These are phyloP conservation scores for Termitomyces sp. DNA, from an alignment of 768 basidiomycete genomes.

Conservation along the genomic window DNA sequence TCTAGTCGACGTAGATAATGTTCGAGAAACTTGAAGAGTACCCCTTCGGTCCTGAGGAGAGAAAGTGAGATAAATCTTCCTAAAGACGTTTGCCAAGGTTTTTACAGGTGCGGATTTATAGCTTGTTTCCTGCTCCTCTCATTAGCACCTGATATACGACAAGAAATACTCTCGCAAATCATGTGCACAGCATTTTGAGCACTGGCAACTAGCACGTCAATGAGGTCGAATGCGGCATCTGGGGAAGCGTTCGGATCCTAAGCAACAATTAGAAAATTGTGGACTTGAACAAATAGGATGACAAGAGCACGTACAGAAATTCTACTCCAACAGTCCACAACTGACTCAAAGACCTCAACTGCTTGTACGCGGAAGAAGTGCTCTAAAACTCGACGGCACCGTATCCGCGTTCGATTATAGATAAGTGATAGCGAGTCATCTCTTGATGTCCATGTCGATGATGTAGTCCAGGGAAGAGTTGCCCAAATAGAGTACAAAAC, in stretches of 20 bases:
- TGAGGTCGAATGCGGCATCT: slow-evolving; percentile 68
- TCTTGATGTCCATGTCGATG: slow-evolving; percentile 42
- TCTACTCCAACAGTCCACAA: slow-evolving; percentile 79
- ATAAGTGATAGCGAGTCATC: slow-evolving; percentile 68
- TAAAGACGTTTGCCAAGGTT: slow-evolving; percentile 5
- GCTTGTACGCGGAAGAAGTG: slow-evolving; percentile 80
- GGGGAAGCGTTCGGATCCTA: slow-evolving; percentile 35
- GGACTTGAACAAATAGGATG: background rate
- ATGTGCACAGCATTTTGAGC: slow-evolving; percentile 86
- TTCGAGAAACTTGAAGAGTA: slow-evolving; percentile 84
- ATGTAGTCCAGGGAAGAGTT: slow-evolving; percentile 45
- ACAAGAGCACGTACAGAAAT: slow-evolving; percentile 38
- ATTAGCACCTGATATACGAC: slow-evolving; percentile 47
- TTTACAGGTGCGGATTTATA: slow-evolving; percentile 66
- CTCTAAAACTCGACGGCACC: slow-evolving; percentile 78
- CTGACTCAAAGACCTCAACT: slow-evolving; percentile 75
- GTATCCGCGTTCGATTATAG: slow-evolving; percentile 57
- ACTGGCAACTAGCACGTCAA: slow-evolving; percentile 79
- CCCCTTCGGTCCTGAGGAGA: slow-evolving; percentile 53
- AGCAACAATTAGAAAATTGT: slow-evolving; percentile 9
- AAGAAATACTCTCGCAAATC: slow-evolving; percentile 77
- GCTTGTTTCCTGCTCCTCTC: slow-evolving; percentile 60
- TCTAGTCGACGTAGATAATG: slow-evolving; percentile 80
- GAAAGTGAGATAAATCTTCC: background rate
- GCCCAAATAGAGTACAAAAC: slow-evolving; percentile 76